phyloP scores from a whole-genome alignment of 1,284 basidiomycete species.

The Neonothopanus nambi region DNA sequence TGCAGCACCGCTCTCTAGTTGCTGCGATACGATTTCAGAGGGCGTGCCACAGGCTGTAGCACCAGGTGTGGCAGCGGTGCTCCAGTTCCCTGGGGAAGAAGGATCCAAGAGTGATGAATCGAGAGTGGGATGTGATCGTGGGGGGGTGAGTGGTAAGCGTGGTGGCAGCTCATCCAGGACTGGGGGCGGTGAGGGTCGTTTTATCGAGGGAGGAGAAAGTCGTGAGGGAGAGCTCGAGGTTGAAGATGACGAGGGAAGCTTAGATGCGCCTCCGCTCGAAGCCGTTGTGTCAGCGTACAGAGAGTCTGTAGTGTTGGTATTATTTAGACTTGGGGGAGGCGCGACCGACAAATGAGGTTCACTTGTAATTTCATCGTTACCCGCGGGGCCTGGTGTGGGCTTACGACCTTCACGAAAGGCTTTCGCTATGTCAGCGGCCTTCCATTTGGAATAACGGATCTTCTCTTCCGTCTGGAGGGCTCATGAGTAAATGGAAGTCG shows the following conservation, averaged over 20 bases:
- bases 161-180: conserved; percentile 25
- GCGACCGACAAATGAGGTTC: conserved; percentile 26
- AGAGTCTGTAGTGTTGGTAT: neutral
- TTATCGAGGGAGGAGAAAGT: conserved; percentile 13
- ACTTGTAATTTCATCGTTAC: conserved; percentile 33
- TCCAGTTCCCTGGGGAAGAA: conserved; percentile 51
- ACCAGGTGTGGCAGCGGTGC: conserved; percentile 65
- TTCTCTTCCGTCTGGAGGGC: conserved; percentile 68
- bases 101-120: conserved; percentile 3
- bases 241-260: conserved; percentile 16
- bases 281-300: neutral
- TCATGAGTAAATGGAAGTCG: neutral
- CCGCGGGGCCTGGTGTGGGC: conserved; percentile 66
- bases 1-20: conserved; percentile 6
- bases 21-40: neutral
- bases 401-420: conserved; percentile 84
- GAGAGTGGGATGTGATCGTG: conserved; percentile 13
- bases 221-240: conserved; percentile 15
- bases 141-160: conserved; percentile 28
- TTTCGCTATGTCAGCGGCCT: conserved; percentile 86
- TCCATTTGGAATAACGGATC: conserved; percentile 90
- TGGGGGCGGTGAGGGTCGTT: conserved; percentile 24
- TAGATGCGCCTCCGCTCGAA: neutral
- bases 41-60: conserved; percentile 24
- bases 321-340: conserved; percentile 9